Conservation (phyloP, 495 filamentous ascomycete genomes). For the Hypomontagnella monticulosa region DNA sequence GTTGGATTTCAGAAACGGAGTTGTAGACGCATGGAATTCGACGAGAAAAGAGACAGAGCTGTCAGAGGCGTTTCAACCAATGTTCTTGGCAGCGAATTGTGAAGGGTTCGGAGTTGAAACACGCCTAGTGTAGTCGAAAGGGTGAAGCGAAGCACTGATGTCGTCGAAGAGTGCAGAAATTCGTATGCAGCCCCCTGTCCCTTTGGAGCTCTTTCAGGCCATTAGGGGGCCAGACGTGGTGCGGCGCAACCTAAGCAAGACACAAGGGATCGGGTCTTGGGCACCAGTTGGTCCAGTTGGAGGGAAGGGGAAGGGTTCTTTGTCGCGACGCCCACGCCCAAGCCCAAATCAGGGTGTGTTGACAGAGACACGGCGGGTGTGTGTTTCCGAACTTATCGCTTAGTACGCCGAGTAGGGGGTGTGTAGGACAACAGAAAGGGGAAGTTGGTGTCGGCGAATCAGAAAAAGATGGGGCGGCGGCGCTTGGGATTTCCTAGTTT, state of each 20-base stretch:
- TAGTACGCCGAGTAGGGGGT: neutral
- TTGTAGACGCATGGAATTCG: constrained; percentile 14
- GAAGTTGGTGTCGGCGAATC: constrained; percentile 31
- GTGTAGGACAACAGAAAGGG: constrained; percentile 22
- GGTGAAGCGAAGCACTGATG: constrained; percentile 43
- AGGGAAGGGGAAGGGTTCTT: constrained; percentile 28
- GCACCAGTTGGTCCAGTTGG: constrained; percentile 34
- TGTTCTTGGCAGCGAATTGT: constrained; percentile 19
- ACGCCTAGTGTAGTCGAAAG: constrained; percentile 27
- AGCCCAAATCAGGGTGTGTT: constrained; percentile 27
- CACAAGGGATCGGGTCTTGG: constrained; percentile 37
- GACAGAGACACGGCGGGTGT: constrained; percentile 27
- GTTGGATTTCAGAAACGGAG: neutral
- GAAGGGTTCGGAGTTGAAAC: constrained; percentile 37
- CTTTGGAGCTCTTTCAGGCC: constrained; percentile 33
- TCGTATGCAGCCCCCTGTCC: constrained; percentile 31
- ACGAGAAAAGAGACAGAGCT: constrained; percentile 2
- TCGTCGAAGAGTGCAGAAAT: constrained; percentile 38
- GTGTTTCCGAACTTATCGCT: neutral
- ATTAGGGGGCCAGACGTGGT: constrained; percentile 25
- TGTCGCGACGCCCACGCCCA: constrained; percentile 16
- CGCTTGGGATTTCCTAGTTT: constrained; percentile 22
- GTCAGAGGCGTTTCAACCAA: constrained; percentile 29
- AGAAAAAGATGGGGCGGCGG: constrained; percentile 14
- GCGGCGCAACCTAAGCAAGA: constrained; percentile 36